phyloP scores from a whole-genome alignment of 225 moss, liverwort and hornwort genomes.

The Anthoceros angustus region DNA sequence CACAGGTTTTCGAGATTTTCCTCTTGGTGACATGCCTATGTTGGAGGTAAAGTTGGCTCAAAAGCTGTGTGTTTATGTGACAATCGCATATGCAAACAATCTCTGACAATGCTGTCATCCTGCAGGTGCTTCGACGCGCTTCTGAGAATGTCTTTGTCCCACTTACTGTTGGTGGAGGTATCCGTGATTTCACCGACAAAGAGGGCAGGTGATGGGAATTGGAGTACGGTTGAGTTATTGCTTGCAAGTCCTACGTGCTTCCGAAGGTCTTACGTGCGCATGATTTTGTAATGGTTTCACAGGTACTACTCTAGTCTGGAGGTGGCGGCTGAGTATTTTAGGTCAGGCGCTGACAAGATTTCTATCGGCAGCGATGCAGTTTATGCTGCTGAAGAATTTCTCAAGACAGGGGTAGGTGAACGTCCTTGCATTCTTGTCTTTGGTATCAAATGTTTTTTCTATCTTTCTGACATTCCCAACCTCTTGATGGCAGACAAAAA shows the following conservation, averaged over 20 bases:
- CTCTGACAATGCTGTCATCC: background rate
- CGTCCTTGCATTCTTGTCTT: background rate
- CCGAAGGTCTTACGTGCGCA: background rate
- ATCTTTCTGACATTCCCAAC: slow-evolving; percentile 3
- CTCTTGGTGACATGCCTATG: slow-evolving; percentile 95
- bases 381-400: slow-evolving; percentile 87
- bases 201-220: slow-evolving; percentile 45
- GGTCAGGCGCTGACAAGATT: slow-evolving; percentile 96
- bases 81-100: too few species aligned
- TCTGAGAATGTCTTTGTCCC: slow-evolving; percentile 88
- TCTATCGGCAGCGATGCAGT: slow-evolving; percentile 99
- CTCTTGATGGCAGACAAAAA: slow-evolving; percentile 38
- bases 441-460: background rate
- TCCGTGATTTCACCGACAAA: slow-evolving; percentile 75
- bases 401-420: slow-evolving; percentile 50
- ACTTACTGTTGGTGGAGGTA: slow-evolving; percentile 93
- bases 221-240: background rate
- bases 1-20: slow-evolving; percentile 95
- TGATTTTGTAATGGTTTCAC: background rate
- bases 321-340: slow-evolving; percentile 94
- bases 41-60: slow-evolving; percentile 41
- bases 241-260: background rate
- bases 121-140: slow-evolving; percentile 69
- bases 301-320: slow-evolving; percentile 94
- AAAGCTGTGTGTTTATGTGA: too few species aligned